Evolutionary conservation across 2,329 filamentous ascomycete species (phyloP).

Genomic region (Alternaria atra): DNA sequence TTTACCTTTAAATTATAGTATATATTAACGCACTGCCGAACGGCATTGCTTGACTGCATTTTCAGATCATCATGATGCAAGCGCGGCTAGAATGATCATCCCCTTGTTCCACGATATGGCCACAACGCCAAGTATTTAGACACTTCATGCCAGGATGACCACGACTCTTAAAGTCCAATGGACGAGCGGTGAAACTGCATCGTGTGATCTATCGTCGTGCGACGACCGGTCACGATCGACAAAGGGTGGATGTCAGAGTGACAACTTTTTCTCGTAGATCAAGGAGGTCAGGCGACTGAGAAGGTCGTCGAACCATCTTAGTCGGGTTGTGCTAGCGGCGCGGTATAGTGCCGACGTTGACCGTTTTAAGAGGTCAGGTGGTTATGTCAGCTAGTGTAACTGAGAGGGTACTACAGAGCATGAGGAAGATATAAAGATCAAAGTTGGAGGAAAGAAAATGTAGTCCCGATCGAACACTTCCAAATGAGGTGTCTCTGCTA

Average conservation of each 20-base stretch:
- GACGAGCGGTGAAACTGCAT: conserved; percentile 2
- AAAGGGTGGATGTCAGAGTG: background rate
- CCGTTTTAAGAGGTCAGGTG: background rate
- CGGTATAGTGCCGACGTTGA: conserved; percentile 7
- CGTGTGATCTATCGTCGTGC: conserved; percentile 4
- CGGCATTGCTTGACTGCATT: background rate
- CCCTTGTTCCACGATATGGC: background rate
- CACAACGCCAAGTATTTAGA: background rate
- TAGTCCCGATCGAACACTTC: background rate
- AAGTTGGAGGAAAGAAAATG: background rate
- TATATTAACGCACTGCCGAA: background rate
- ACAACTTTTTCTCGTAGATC: background rate
- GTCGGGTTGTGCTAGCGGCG: background rate
- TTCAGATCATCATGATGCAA: background rate
- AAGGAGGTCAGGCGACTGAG: conserved; percentile 7
- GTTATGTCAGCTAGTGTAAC: conserved; percentile 6
- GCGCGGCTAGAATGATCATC: background rate
- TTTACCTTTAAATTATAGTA: background rate
- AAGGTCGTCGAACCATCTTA: background rate
- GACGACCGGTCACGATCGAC: background rate
- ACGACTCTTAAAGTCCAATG: background rate
- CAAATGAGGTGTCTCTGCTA: background rate
- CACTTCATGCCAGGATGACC: background rate
- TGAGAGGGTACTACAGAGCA: background rate
- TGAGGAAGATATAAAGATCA: background rate